Percentiles rank a stretch among this genome's conserved stretches.
These are phyloP conservation scores for Penicillium concentricum DNA, from an alignment of 2,329 filamentous ascomycete genomes.

Conservation along the genomic window DNA sequence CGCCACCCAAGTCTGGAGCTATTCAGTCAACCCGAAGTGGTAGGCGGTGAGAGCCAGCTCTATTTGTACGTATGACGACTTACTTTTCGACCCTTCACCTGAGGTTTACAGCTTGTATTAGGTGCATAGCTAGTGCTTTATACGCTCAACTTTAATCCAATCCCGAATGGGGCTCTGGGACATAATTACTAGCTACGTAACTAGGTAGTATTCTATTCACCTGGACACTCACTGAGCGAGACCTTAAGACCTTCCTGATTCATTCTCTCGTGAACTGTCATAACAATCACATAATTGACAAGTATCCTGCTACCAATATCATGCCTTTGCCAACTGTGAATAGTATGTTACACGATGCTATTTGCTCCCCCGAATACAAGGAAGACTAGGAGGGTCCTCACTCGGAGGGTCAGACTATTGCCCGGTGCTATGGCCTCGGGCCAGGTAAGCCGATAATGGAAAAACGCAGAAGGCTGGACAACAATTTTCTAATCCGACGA, in stretches of 20 bases:
- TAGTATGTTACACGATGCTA: no score
- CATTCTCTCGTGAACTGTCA: no score
- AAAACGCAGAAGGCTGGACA: no score
- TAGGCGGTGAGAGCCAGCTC: constrained; percentile 5
- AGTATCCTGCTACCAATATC: not conserved
- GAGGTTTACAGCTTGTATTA: not conserved
- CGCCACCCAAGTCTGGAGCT: constrained; percentile 9
- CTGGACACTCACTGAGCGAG: not conserved
- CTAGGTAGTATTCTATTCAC: no score
- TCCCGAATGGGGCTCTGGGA: not conserved
- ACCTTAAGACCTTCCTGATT: not conserved
- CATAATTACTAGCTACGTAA: no score
- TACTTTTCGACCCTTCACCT: not conserved
- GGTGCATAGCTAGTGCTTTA: no score
- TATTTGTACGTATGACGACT: not conserved
- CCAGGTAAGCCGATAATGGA: no score
- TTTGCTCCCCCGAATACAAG: no score
- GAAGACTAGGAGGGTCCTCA: no score
- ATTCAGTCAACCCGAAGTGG: not conserved
- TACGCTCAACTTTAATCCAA: not conserved
- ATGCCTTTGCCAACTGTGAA: not conserved
- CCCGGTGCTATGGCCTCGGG: no score
- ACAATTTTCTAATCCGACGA: no score
- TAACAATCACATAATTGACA: not conserved
- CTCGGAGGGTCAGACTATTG: no score